Conservation (phyloP, 2,329 filamentous ascomycete genomes). For the Cephalotrichum gorgonifer region DNA sequence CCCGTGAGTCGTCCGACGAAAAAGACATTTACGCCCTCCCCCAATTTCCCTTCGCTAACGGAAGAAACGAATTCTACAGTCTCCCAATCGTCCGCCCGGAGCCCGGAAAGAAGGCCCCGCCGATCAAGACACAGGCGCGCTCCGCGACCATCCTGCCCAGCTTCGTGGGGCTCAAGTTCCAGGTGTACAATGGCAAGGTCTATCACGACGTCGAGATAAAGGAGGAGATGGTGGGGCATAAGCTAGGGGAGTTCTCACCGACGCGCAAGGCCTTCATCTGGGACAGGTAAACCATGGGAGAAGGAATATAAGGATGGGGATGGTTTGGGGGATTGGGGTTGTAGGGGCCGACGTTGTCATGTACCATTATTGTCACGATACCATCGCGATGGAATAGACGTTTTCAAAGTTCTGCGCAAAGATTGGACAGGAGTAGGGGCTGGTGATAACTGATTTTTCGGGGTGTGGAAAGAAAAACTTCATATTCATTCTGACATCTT, state of each 20-base stretch:
- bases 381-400: background rate
- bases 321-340: background rate
- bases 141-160: slow-evolving; percentile 83
- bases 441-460: too few species aligned
- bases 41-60: background rate
- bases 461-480: too few species aligned
- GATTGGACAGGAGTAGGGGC: too few species aligned
- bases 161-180: slow-evolving; percentile 82
- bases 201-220: slow-evolving; percentile 78
- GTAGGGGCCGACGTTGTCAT: background rate
- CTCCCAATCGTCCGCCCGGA: slow-evolving; percentile 54
- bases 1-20: slow-evolving; percentile 28
- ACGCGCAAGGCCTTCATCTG: slow-evolving; percentile 50
- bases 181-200: slow-evolving; percentile 83
- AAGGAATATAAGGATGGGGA: slow-evolving; percentile 10
- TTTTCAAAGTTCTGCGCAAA: too few species aligned
- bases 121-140: slow-evolving; percentile 79
- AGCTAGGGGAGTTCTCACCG: slow-evolving; percentile 81
- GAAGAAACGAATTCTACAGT: slow-evolving; percentile 24
- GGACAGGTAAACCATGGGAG: slow-evolving; percentile 20
- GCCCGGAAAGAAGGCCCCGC: slow-evolving; percentile 52
- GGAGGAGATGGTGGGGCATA: slow-evolving; percentile 94
- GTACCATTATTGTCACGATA: slow-evolving; percentile 5
- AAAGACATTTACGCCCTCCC: too few species aligned
- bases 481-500: background rate